phyloP scores from a whole-genome alignment of 805 yeast species.

The Wickerhamomyces tratensis region DNA sequence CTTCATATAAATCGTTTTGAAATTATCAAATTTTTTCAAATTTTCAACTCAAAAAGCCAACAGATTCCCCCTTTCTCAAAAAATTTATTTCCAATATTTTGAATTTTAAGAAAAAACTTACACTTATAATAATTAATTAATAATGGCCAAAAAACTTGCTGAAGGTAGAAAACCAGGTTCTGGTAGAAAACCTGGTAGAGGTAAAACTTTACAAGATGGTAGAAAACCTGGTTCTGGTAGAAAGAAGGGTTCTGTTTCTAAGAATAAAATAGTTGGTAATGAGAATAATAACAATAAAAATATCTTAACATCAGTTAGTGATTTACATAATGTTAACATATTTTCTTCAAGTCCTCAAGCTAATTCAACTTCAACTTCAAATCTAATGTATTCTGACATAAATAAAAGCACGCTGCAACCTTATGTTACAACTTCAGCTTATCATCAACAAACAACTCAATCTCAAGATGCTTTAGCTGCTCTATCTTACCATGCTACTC shows the following conservation, averaged over 20 bases:
- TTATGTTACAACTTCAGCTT: not conserved
- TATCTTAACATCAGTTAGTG: not conserved
- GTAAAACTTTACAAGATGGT: slow-evolving; percentile 18
- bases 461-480: not conserved
- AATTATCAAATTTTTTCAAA: too few species aligned
- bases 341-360: not conserved
- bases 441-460: not conserved
- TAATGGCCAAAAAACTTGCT: slow-evolving; percentile 19
- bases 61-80: too few species aligned
- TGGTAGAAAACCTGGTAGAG: slow-evolving; percentile 20
- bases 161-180: slow-evolving; percentile 20
- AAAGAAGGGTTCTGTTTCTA: slow-evolving; percentile 16
- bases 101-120: too few species aligned
- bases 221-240: slow-evolving; percentile 20
- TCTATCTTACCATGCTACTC: not conserved
- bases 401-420: not conserved
- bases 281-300: slow-evolving; percentile 10
- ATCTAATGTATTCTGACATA: not conserved
- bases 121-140: not conserved
- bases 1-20: too few species aligned
- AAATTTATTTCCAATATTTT: too few species aligned
- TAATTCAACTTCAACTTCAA: not conserved
- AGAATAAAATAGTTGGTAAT: slow-evolving; percentile 17
- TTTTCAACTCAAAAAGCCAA: too few species aligned
- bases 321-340: not conserved